Percentiles rank a stretch among this genome's conserved stretches.
Evolutionary conservation across 192 early-diverging fungal species (phyloP).

Genomic region (Phlyctochytrium planicorne): DNA sequence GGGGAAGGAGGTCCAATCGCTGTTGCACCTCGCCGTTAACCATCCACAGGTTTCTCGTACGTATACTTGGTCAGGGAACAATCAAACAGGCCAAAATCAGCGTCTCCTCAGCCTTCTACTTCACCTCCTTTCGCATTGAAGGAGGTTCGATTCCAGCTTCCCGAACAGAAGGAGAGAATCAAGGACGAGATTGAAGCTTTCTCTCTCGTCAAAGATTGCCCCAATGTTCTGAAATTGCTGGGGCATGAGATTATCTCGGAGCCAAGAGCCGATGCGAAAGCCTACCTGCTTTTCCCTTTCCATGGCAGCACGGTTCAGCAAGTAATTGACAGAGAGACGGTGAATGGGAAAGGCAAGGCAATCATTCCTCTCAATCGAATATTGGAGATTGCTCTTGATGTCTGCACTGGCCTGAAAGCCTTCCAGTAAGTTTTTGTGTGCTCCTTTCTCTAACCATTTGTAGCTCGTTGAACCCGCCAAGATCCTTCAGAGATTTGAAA

Average conservation of each 20-base stretch:
- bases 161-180: slow-evolving; percentile 45
- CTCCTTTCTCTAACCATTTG: neutral
- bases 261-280: slow-evolving; percentile 16
- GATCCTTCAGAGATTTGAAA: slow-evolving; percentile 52
- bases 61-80: slow-evolving; percentile 46
- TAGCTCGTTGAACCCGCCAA: slow-evolving; percentile 42
- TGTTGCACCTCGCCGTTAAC: neutral
- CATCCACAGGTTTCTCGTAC: slow-evolving; percentile 40
- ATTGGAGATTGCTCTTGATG: slow-evolving; percentile 33
- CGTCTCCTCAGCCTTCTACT: neutral
- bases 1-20: neutral
- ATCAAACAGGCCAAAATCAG: neutral
- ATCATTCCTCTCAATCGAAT: slow-evolving; percentile 35
- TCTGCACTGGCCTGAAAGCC: slow-evolving; percentile 43
- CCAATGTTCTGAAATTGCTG: slow-evolving; percentile 36
- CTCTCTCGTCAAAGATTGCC: slow-evolving; percentile 27
- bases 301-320: slow-evolving; percentile 46
- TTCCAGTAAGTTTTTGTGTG: slow-evolving; percentile 38
- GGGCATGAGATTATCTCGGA: slow-evolving; percentile 31
- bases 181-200: slow-evolving; percentile 39
- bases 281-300: slow-evolving; percentile 43
- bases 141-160: slow-evolving; percentile 41
- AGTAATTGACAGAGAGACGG: slow-evolving; percentile 41
- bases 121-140: slow-evolving; percentile 39
- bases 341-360: slow-evolving; percentile 15